Conservation (phyloP, 1,284 basidiomycete species). For the Rhodofomes roseus region DNA sequence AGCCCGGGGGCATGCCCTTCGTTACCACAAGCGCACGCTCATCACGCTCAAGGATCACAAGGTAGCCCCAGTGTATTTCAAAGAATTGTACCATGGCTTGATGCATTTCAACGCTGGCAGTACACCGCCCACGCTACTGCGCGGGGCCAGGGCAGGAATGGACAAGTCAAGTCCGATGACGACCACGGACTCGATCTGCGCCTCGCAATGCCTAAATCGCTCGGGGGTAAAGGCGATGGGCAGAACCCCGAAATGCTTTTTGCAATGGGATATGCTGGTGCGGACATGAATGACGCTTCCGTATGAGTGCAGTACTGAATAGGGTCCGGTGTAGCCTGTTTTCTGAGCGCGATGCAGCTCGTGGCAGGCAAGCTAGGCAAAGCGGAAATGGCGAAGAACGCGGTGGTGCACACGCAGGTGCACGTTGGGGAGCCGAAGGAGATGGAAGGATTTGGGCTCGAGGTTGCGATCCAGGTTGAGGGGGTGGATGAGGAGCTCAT, state of each 20-base stretch:
- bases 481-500: constrained; percentile 65
- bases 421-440: constrained; percentile 55
- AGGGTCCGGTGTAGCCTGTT: constrained; percentile 46
- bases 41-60: constrained; percentile 26
- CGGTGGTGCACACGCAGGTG: constrained; percentile 57
- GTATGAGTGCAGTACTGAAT: not conserved
- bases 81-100: not conserved
- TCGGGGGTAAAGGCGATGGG: constrained; percentile 39
- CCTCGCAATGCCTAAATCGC: constrained; percentile 33
- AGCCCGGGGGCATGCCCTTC: not conserved
- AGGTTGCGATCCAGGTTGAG: constrained; percentile 65
- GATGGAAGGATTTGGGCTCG: constrained; percentile 57
- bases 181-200: constrained; percentile 31
- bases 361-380: constrained; percentile 53
- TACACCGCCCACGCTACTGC: constrained; percentile 36
- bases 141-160: constrained; percentile 36
- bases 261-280: constrained; percentile 38
- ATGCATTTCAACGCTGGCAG: constrained; percentile 12
- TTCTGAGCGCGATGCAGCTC: constrained; percentile 64
- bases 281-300: too few relatives aligned
- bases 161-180: constrained; percentile 34
- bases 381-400: constrained; percentile 49
- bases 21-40: constrained; percentile 10
- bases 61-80: constrained; percentile 8
- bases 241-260: constrained; percentile 43